Percentiles rank a stretch among this genome's conserved stretches.
Evolutionary conservation across 192 early-diverging fungal genomes (phyloP).

Genomic region (Ambispora gerdemannii): DNA sequence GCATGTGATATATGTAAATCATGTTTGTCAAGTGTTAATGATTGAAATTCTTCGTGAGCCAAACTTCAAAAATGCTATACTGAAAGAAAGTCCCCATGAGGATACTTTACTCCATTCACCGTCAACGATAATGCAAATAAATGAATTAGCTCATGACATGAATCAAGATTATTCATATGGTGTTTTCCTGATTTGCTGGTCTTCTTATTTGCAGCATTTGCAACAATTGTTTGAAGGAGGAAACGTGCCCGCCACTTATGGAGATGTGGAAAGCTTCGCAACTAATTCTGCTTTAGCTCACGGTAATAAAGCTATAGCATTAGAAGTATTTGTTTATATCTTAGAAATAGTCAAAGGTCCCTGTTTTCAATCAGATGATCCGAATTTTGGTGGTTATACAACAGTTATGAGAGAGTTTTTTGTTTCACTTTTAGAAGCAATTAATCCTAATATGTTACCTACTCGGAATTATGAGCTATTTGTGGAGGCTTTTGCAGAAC

Average conservation of each 20-base stretch:
- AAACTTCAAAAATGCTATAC: neutral
- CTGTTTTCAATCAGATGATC: neutral
- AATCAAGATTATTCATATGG: neutral
- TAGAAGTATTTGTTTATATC: neutral
- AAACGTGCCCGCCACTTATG: neutral
- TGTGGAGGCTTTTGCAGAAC: neutral
- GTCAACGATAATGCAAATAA: neutral
- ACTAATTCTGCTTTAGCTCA: neutral
- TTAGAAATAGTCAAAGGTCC: neutral
- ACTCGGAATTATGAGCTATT: neutral
- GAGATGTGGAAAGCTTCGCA: neutral
- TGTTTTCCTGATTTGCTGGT: neutral
- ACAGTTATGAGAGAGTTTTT: neutral
- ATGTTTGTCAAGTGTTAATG: neutral
- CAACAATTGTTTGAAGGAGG: neutral
- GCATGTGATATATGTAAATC: neutral
- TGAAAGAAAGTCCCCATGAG: neutral
- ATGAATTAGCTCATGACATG: neutral
- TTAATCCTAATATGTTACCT: neutral
- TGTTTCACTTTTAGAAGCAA: neutral
- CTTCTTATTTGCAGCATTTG: conserved; percentile 6
- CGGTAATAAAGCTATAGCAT: neutral
- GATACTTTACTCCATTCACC: neutral
- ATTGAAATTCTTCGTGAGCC: neutral
- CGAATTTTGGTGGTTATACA: neutral